Evolutionary conservation across 2,329 filamentous ascomycete species (phyloP).

Genomic region (Chaetomium olivaceum): DNA sequence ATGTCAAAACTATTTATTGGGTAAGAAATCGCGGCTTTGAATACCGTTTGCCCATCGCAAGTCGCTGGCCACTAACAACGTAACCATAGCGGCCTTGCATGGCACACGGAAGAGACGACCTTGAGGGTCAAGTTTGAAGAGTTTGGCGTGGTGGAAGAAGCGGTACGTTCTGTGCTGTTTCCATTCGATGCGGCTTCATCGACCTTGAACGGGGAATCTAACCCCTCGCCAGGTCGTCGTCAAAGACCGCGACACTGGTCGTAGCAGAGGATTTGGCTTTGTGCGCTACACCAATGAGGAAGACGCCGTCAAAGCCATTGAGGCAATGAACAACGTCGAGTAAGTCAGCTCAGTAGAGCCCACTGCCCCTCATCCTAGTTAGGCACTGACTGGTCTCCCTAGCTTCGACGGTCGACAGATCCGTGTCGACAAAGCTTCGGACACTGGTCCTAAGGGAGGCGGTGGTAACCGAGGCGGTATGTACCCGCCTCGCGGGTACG

Average conservation of each 20-base stretch:
- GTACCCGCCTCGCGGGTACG: constrained; percentile 36
- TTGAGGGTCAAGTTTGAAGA: constrained; percentile 90
- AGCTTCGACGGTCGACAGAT: constrained; percentile 91
- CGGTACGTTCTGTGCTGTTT: constrained; percentile 63
- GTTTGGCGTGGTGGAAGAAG: constrained; percentile 89
- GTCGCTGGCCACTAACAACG: constrained; percentile 23
- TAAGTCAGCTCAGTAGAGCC: constrained; percentile 51
- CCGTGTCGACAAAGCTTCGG: constrained; percentile 92
- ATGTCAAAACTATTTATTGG: constrained; percentile 97
- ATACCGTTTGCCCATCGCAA: background rate
- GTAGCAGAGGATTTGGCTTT: constrained; percentile 96
- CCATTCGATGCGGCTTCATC: constrained; percentile 20
- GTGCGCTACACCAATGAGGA: constrained; percentile 80
- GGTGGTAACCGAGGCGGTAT: constrained; percentile 44
- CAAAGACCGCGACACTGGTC: constrained; percentile 94
- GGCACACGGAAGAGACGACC: constrained; percentile 92
- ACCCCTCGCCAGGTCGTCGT: constrained; percentile 74
- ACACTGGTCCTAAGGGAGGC: constrained; percentile 64
- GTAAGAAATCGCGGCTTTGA: constrained; percentile 53
- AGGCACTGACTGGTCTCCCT: constrained; percentile 27
- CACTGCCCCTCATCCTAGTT: background rate
- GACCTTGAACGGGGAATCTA: background rate
- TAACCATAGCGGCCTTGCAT: constrained; percentile 80
- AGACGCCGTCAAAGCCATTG: constrained; percentile 76
- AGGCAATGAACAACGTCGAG: constrained; percentile 86